Percentiles rank a stretch among this genome's conserved stretches.
phyloP scores from a whole-genome alignment of 345 rosid species.

The Rhizophora apiculata region DNA sequence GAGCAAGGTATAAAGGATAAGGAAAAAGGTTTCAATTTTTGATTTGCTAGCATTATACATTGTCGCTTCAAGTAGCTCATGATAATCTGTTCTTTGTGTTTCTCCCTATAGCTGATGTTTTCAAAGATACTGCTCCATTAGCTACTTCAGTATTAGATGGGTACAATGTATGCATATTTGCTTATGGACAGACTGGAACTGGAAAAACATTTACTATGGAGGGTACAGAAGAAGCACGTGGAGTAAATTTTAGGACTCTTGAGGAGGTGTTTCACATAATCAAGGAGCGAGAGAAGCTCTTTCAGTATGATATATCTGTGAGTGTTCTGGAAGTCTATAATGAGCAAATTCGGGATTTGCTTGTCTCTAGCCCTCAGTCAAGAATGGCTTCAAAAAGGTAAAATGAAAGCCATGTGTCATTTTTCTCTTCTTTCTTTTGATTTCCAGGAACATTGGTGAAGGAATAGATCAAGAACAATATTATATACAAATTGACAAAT shows the following conservation, averaged over 20 bases:
- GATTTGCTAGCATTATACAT: constrained; percentile 1
- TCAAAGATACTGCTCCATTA: constrained; percentile 84
- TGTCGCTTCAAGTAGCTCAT: constrained; percentile 6
- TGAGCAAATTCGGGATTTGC: constrained; percentile 88
- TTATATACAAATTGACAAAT: no score
- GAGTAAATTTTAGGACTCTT: constrained; percentile 91
- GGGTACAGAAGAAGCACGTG: constrained; percentile 80
- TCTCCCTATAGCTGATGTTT: constrained; percentile 63
- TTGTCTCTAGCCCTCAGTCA: constrained; percentile 53
- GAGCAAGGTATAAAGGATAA: constrained; percentile 58
- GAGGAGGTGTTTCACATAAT: constrained; percentile 65
- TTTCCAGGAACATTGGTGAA: neutral
- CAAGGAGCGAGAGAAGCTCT: constrained; percentile 57
- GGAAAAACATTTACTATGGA: constrained; percentile 97
- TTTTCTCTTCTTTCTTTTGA: neutral
- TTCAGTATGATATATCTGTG: constrained; percentile 71
- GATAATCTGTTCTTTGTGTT: constrained; percentile 7
- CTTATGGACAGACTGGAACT: constrained; percentile 96
- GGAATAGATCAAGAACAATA: no score
- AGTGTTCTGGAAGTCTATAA: constrained; percentile 97
- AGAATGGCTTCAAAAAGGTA: constrained; percentile 68
- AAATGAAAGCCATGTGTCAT: neutral
- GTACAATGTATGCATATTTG: constrained; percentile 89
- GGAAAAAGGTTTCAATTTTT: neutral
- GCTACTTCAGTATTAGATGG: constrained; percentile 93